These are phyloP conservation scores for Amanita muscaria DNA, from an alignment of 768 basidiomycete genomes.

Conservation along the genomic window DNA sequence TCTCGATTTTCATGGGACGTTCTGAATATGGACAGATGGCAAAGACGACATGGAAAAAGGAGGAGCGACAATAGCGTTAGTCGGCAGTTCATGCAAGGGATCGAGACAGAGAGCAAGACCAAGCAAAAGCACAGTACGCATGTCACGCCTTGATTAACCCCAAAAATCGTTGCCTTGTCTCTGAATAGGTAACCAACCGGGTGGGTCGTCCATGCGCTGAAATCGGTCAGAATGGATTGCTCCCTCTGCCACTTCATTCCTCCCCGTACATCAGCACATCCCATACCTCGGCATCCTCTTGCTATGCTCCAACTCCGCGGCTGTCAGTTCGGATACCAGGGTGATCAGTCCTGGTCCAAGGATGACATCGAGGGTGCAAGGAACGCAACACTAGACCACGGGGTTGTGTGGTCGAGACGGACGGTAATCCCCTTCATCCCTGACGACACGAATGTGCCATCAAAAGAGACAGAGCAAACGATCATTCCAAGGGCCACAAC, in stretches of 20 bases:
- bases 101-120: conserved; percentile 25
- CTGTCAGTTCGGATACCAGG: conserved; percentile 19
- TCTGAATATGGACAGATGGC: conserved; percentile 43
- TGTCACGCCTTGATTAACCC: conserved; percentile 30
- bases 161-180: conserved; percentile 33
- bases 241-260: conserved; percentile 15
- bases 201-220: conserved; percentile 14
- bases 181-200: conserved; percentile 15
- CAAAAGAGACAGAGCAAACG: conserved; percentile 39
- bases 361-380: not conserved
- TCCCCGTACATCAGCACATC: conserved; percentile 6
- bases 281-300: conserved; percentile 3
- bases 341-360: conserved; percentile 30
- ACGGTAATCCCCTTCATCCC: not conserved
- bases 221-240: conserved; percentile 21
- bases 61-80: conserved; percentile 32
- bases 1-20: conserved; percentile 98
- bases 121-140: conserved; percentile 34
- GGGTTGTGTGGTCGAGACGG: not conserved
- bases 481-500: conserved; percentile 23
- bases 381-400: too few relatives aligned
- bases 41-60: conserved; percentile 34
- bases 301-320: not conserved
- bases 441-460: not conserved
- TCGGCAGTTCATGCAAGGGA: conserved; percentile 37